Evolutionary conservation across 768 basidiomycete species (phyloP).

Genomic region (Asterophora parasitica): DNA sequence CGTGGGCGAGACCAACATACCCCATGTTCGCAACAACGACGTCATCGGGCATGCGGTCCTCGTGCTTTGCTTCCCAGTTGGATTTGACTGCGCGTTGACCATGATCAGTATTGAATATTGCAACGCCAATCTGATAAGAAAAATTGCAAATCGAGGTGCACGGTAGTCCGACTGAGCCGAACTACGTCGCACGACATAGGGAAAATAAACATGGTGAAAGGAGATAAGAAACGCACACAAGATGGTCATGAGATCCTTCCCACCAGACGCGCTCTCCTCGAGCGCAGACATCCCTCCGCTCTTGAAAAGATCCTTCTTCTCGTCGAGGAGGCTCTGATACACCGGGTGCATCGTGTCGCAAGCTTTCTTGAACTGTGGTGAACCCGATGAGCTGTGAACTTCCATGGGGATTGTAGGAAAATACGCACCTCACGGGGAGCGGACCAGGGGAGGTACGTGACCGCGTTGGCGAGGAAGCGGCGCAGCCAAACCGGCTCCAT

Average conservation of each 20-base stretch:
- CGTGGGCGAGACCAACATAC: conserved; percentile 12
- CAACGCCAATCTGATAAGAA: no score
- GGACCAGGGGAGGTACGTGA: conserved; percentile 20
- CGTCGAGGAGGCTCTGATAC: conserved; percentile 13
- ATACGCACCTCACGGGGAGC: conserved; percentile 15
- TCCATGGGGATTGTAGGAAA: neutral
- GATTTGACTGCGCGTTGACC: conserved; percentile 22
- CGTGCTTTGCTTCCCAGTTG: conserved; percentile 24
- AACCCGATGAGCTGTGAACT: neutral
- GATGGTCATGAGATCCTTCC: conserved; percentile 21
- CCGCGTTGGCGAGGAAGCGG: conserved; percentile 12
- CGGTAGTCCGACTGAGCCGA: no score
- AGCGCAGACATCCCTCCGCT: conserved; percentile 18
- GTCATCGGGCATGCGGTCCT: conserved; percentile 24
- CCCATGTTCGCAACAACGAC: conserved; percentile 27
- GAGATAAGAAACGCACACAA: conserved; percentile 15
- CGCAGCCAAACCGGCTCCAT: conserved; percentile 22
- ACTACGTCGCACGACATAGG: no score
- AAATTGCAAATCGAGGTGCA: no score
- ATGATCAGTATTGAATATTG: neutral
- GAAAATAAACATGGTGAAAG: neutral
- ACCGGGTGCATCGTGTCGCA: conserved; percentile 20
- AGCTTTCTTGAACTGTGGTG: conserved; percentile 19
- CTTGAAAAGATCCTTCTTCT: conserved; percentile 14
- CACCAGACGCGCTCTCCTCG: conserved; percentile 15